Conservation (phyloP, 2,329 filamentous ascomycete genomes). For the Metarhizium robertsii region DNA sequence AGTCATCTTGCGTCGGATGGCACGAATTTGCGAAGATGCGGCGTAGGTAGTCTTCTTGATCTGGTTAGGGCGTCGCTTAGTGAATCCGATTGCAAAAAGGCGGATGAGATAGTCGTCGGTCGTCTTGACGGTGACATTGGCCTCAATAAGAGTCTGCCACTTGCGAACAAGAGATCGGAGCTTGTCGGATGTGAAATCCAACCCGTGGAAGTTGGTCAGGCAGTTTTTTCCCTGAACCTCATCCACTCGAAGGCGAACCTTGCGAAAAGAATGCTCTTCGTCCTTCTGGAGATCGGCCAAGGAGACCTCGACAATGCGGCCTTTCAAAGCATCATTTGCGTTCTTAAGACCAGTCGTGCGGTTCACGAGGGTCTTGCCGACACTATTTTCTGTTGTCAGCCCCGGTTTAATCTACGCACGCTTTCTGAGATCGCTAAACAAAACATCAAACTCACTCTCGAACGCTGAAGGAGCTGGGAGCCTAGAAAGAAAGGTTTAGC, state of each 20-base stretch:
- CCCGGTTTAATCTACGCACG: background rate
- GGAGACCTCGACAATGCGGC: constrained; percentile 97
- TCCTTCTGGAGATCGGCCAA: constrained; percentile 99
- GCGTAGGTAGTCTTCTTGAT: constrained; percentile 99
- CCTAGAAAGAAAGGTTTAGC: constrained; percentile 38
- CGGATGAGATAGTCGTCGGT: constrained; percentile 99
- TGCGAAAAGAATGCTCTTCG: constrained; percentile 99
- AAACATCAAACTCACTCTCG: constrained; percentile 67
- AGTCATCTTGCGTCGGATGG: constrained; percentile 99
- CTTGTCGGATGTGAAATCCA: constrained; percentile 99
- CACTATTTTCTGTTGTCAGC: constrained; percentile 44
- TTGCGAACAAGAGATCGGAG: constrained; percentile 98
- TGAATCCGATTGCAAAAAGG: constrained; percentile 98
- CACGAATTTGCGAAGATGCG: constrained; percentile 90
- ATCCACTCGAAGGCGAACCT: constrained; percentile 97
- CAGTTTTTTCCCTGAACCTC: constrained; percentile 99
- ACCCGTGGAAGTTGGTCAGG: constrained; percentile 99
- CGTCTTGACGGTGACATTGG: constrained; percentile 99
- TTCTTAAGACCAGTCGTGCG: constrained; percentile 99
- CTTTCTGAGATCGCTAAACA: background rate
- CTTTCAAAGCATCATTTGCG: constrained; percentile 98
- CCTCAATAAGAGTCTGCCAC: constrained; percentile 99
- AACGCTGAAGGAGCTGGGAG: constrained; percentile 89
- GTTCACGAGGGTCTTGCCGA: constrained; percentile 99
- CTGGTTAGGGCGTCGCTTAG: constrained; percentile 98